Evolutionary conservation across 2,329 filamentous ascomycete genomes (phyloP).

Genomic region (Trichoderma lentiforme): DNA sequence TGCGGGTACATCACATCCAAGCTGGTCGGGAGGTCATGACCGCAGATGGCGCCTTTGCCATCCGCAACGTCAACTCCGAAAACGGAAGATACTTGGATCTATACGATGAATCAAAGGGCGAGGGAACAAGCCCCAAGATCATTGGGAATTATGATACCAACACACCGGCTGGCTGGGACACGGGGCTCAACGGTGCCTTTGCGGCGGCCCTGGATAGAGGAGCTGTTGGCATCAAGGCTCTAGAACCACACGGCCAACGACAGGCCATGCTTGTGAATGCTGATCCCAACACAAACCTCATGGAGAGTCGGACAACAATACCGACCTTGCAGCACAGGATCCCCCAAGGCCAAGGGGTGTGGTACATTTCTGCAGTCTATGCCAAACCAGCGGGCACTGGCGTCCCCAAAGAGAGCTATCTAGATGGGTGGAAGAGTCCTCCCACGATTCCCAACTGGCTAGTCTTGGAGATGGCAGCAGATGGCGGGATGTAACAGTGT

Average conservation of each 20-base stretch:
- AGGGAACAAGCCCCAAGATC: conserved; percentile 53
- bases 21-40: conserved; percentile 63
- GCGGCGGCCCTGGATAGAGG: conserved; percentile 49
- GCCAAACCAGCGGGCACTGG: conserved; percentile 39
- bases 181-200: conserved; percentile 51
- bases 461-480: conserved; percentile 43
- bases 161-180: conserved; percentile 51
- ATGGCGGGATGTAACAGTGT: conserved; percentile 17
- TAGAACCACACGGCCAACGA: conserved; percentile 45
- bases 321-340: conserved; percentile 66
- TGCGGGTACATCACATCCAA: conserved; percentile 61
- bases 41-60: conserved; percentile 72
- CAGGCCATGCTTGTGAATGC: conserved; percentile 67
- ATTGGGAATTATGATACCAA: conserved; percentile 59
- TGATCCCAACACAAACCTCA: conserved; percentile 75
- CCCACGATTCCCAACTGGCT: conserved; percentile 61
- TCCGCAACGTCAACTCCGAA: conserved; percentile 50
- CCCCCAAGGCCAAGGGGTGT: conserved; percentile 53
- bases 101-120: conserved; percentile 44
- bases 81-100: conserved; percentile 50
- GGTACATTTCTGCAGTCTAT: conserved; percentile 70
- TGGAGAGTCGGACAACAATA: conserved; percentile 68
- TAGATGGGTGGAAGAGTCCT: conserved; percentile 57
- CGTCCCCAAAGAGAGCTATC: conserved; percentile 51
- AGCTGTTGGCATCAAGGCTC: conserved; percentile 55